phyloP scores from a whole-genome alignment of 108 stramenopile genomes.

The Nitzschia sp. region DNA sequence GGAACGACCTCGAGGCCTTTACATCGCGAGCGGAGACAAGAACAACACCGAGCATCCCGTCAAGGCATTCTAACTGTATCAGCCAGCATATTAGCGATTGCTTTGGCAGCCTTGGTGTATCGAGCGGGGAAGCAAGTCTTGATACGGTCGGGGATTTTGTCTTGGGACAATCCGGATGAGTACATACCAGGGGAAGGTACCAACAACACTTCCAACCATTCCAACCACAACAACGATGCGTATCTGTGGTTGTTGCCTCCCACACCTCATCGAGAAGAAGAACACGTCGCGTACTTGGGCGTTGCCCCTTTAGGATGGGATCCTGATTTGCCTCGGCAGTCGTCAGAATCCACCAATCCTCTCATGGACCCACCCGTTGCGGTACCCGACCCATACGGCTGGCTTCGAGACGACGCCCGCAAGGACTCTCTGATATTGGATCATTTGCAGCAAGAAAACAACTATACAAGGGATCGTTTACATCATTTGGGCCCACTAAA shows the following conservation, averaged over 20 bases:
- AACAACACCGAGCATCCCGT: no score
- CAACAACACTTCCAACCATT: slow-evolving; percentile 1
- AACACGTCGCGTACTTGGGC: slow-evolving; percentile 48
- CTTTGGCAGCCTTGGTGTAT: not conserved
- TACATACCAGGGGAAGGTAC: not conserved
- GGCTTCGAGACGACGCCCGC: slow-evolving; percentile 82
- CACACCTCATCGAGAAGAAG: slow-evolving; percentile 61
- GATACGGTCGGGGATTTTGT: not conserved
- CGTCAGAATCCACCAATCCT: slow-evolving; percentile 43
- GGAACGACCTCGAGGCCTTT: no score
- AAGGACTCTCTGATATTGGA: slow-evolving; percentile 56
- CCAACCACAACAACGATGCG: not conserved
- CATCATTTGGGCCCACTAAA: slow-evolving; percentile 46
- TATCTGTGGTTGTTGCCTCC: slow-evolving; percentile 28
- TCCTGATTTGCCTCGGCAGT: slow-evolving; percentile 46
- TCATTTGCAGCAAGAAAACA: slow-evolving; percentile 75
- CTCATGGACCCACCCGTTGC: slow-evolving; percentile 60
- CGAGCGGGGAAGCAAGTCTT: not conserved
- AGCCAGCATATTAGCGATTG: not conserved
- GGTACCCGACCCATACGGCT: slow-evolving; percentile 73
- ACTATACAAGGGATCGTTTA: slow-evolving; percentile 51
- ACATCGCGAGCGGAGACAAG: no score
- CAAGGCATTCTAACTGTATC: no score
- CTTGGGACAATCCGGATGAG: slow-evolving; percentile 5
- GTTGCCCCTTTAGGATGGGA: slow-evolving; percentile 30